Evolutionary conservation across 2,329 filamentous ascomycete genomes (phyloP).

Genomic region (Dothideomycetes sp.): DNA sequence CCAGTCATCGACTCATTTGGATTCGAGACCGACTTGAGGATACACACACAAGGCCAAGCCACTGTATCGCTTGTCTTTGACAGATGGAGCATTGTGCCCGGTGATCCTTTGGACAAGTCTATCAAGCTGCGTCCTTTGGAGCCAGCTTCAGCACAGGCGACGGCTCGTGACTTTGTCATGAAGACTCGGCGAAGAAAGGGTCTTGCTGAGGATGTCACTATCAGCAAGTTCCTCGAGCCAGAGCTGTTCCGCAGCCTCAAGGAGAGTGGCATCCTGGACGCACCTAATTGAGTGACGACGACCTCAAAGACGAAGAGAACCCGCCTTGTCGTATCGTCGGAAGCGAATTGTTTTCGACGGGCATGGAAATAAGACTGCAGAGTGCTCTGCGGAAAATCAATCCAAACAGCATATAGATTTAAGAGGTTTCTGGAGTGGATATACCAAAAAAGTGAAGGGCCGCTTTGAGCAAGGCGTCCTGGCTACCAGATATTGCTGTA

Average conservation of each 20-base stretch:
- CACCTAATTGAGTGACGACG: too few relatives aligned
- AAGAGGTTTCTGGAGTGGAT: too few relatives aligned
- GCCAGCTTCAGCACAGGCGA: slow-evolving; percentile 76
- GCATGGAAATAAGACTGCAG: too few relatives aligned
- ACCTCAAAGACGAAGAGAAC: too few relatives aligned
- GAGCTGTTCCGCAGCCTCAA: slow-evolving; percentile 82
- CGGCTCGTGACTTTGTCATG: slow-evolving; percentile 88
- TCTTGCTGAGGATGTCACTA: slow-evolving; percentile 85
- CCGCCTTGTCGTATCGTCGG: too few relatives aligned
- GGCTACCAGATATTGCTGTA: too few relatives aligned
- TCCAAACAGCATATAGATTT: too few relatives aligned
- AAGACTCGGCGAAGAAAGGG: slow-evolving; percentile 93
- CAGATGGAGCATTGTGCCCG: slow-evolving; percentile 89
- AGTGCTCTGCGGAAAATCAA: too few relatives aligned
- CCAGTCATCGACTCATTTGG: slow-evolving; percentile 97
- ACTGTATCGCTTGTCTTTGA: slow-evolving; percentile 90
- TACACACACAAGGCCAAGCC: slow-evolving; percentile 88
- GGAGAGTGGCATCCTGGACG: slow-evolving; percentile 77
- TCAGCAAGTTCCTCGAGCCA: slow-evolving; percentile 91
- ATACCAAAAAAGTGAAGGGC: too few relatives aligned
- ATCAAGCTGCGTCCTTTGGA: slow-evolving; percentile 75
- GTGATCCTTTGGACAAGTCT: slow-evolving; percentile 84
- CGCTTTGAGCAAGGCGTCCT: too few relatives aligned
- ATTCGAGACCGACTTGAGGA: slow-evolving; percentile 93
- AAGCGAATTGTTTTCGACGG: too few relatives aligned